Evolutionary conservation across 2,329 filamentous ascomycete genomes (phyloP).

Genomic region (Xylaria polymorpha): DNA sequence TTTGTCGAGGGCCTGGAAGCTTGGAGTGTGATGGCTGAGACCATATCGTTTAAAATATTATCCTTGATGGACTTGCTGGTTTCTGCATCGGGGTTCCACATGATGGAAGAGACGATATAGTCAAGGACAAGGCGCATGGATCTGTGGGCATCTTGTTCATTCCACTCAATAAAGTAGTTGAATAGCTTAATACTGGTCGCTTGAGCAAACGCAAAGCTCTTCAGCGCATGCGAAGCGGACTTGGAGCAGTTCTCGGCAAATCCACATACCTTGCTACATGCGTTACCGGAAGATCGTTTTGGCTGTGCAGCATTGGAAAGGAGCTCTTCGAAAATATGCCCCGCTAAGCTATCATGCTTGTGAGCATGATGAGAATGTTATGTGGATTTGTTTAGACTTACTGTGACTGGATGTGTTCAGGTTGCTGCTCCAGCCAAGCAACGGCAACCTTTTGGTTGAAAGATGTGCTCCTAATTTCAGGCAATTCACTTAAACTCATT

Average conservation of each 20-base stretch:
- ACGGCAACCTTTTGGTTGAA: constrained; percentile 51
- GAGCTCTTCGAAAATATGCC: constrained; percentile 60
- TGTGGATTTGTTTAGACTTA: constrained; percentile 38
- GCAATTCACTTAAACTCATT: constrained; percentile 40
- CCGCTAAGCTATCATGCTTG: constrained; percentile 48
- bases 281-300: constrained; percentile 66
- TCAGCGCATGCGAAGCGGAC: constrained; percentile 58
- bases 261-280: constrained; percentile 69
- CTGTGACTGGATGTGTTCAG: constrained; percentile 43
- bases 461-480: constrained; percentile 42
- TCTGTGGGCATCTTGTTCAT: constrained; percentile 72
- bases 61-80: constrained; percentile 55
- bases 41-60: constrained; percentile 61
- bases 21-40: constrained; percentile 70
- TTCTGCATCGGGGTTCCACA: constrained; percentile 60
- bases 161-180: constrained; percentile 74
- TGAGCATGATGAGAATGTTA: constrained; percentile 33
- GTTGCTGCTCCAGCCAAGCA: constrained; percentile 48
- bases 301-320: constrained; percentile 64
- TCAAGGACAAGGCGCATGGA: constrained; percentile 73
- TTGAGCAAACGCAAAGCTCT: constrained; percentile 63
- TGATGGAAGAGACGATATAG: constrained; percentile 63
- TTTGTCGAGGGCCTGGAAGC: constrained; percentile 74
- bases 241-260: constrained; percentile 70
- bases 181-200: constrained; percentile 64